Conservation (phyloP, 2,329 filamentous ascomycete species). For the Ophiostoma sp. region DNA sequence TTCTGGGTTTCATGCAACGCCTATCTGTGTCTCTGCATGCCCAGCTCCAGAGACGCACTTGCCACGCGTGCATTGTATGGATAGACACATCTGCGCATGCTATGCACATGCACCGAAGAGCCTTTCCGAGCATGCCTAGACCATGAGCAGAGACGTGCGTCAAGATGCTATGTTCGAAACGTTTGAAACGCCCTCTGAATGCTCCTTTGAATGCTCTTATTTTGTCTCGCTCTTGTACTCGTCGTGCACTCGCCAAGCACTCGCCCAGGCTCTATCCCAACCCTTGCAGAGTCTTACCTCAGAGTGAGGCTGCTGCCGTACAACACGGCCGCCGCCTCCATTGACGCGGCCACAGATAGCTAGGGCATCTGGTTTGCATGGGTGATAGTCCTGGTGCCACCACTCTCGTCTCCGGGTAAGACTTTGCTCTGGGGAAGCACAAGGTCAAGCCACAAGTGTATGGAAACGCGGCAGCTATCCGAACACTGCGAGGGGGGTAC, state of each 20-base stretch:
- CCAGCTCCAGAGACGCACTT: neutral
- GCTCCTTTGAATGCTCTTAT: neutral
- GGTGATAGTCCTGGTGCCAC: neutral
- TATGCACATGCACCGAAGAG: neutral
- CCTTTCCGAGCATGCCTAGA: neutral
- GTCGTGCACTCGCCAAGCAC: neutral
- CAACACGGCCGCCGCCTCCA: neutral
- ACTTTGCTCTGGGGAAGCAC: neutral
- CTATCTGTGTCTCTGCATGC: neutral
- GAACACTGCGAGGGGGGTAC: neutral
- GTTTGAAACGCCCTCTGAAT: neutral
- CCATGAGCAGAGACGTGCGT: neutral
- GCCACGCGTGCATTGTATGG: slow-evolving; percentile 4
- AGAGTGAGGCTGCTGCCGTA: slow-evolving; percentile 6
- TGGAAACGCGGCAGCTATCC: slow-evolving; percentile 13
- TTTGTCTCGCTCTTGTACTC: neutral
- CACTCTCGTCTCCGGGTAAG: slow-evolving; percentile 2
- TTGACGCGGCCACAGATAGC: neutral
- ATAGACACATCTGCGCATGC: slow-evolving; percentile 4
- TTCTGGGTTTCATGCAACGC: neutral
- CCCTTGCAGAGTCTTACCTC: slow-evolving; percentile 7
- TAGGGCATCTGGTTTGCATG: neutral
- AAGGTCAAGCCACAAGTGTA: slow-evolving; percentile 1
- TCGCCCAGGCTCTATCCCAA: neutral
- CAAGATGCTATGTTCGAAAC: slow-evolving; percentile 10